Conservation (phyloP, 108 stramenopile species). For the Conticribra guillardii region DNA sequence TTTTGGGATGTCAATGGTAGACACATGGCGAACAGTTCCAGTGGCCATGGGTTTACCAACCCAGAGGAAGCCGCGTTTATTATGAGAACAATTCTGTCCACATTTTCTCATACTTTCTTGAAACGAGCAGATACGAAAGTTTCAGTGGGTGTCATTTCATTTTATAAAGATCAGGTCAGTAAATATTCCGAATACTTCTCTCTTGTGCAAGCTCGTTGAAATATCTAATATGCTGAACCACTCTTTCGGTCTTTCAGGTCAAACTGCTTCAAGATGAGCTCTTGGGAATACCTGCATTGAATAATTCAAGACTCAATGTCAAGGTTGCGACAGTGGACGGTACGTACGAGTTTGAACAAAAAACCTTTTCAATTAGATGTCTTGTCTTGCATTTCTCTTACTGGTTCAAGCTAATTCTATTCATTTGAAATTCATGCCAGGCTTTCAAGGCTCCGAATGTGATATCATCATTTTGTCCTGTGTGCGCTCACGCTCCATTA, state of each 20-base stretch:
- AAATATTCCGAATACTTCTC: not conserved
- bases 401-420: not conserved
- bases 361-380: not conserved
- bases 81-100: conserved; percentile 25
- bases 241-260: conserved; percentile 20
- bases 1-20: conserved; percentile 42
- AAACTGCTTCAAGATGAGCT: conserved; percentile 32
- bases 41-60: conserved; percentile 44
- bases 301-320: conserved; percentile 29
- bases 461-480: conserved; percentile 56
- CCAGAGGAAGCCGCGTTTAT: conserved; percentile 55
- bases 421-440: not conserved
- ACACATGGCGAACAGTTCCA: conserved; percentile 10
- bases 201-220: not conserved
- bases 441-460: conserved; percentile 52
- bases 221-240: not conserved
- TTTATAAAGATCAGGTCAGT: conserved; percentile 58
- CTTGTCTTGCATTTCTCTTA: not conserved
- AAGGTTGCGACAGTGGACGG: conserved; percentile 56
- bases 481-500: conserved; percentile 39
- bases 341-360: not conserved
- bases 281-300: conserved; percentile 14
- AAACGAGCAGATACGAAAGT: conserved; percentile 15
- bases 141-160: conserved; percentile 58
- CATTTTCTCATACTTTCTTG: conserved; percentile 27